Conservation (phyloP, 2,329 filamentous ascomycete genomes). For the Lecanoromycetidae sp. region DNA sequence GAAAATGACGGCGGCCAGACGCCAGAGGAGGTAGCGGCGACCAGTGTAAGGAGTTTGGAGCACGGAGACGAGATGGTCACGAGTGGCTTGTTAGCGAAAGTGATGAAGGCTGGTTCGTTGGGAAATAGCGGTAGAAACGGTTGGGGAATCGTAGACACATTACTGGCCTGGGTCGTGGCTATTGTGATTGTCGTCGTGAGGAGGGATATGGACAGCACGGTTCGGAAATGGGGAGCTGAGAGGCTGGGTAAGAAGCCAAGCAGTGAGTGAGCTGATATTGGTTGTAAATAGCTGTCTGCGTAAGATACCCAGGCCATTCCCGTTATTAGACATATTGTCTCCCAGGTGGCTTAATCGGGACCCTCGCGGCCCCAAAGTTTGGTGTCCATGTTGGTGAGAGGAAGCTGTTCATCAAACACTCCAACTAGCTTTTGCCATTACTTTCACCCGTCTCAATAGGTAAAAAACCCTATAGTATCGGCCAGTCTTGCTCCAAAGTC, state of each 20-base stretch:
- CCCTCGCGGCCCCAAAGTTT: no score
- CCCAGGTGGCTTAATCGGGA: no score
- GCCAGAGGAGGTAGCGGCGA: constrained; percentile 62
- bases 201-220: constrained; percentile 45
- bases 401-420: no score
- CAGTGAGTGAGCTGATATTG: background rate
- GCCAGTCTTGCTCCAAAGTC: no score
- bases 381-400: no score
- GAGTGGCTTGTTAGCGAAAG: constrained; percentile 9
- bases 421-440: no score
- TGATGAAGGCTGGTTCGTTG: constrained; percentile 12
- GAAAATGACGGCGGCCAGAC: constrained; percentile 68
- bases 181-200: constrained; percentile 49
- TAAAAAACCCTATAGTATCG: no score
- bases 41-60: constrained; percentile 62
- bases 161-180: constrained; percentile 42
- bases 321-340: no score
- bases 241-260: constrained; percentile 1
- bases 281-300: background rate
- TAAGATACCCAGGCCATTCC: no score
- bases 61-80: constrained; percentile 62
- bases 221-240: constrained; percentile 34
- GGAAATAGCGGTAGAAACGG: constrained; percentile 15
- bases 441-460: no score
- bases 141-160: constrained; percentile 42